Evolutionary conservation across 1,284 basidiomycete genomes (phyloP), one percentile per base, ranked within the genome.

Genomic region (Fomitopsis pinicola): DNA sequence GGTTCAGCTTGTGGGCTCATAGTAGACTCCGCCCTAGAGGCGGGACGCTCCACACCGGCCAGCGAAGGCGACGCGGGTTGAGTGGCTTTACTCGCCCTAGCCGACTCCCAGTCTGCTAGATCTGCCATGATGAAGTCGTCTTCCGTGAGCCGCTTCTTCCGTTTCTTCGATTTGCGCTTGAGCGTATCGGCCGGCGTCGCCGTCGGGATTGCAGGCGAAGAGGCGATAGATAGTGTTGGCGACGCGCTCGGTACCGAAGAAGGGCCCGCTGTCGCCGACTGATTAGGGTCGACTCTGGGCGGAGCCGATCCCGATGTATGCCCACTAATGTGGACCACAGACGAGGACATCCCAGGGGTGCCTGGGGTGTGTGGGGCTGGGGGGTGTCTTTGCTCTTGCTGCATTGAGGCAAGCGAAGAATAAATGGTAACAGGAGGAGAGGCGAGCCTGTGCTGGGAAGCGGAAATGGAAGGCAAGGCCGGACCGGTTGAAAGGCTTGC

Each of bases 81-180:
- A 14, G 46, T 15, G 15, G 52, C 53, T 33, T 17, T 55, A 15
- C 22, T 30, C 40, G 52, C 26, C 38, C 58, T 61, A 10, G 50
- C 65, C 17, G 59, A 57, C 56, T 65, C 48, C 55, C 48, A 69
- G 66, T 67, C 67, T 17, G 61, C 59, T 0, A 69, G 58, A 19
- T 69, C 68, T 0, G 65, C 66, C 35, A 62, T 42, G 53, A 69
- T 64, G 56, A 68, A 66, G 52, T 66, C 66, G 9, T 62, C 58
- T 12, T 62, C 64, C 14, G 61, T 26, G 9, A 59, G 6, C 7
- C 60, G 15, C 2, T 60, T 64, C 44, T 57, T 57, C 56, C 58
- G 62, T 58, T 68, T 68, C 26, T 63, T 61, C 28, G 59, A n/a
- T 14, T 59, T 62, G 40, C 40, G 54, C 40, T 46, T 59, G 48